phyloP scores from a whole-genome alignment of 495 filamentous ascomycete genomes.

The Penicillium crystallinum region DNA sequence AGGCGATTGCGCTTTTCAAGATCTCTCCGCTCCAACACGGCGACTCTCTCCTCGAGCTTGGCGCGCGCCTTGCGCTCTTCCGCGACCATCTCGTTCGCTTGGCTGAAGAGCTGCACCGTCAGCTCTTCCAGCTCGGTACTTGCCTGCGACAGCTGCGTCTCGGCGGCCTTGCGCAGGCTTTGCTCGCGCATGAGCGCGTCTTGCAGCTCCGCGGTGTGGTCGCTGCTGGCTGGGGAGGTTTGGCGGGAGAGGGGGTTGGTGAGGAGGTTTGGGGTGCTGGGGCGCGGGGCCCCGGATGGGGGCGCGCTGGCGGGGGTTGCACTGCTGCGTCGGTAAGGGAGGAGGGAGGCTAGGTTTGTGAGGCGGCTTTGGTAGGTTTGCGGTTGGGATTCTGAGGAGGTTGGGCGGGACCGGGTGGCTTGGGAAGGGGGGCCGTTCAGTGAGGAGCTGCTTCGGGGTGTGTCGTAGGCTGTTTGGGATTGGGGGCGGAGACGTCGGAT shows the following conservation, averaged over 20 bases:
- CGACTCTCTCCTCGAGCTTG: slow-evolving; percentile 70
- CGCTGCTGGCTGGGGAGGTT: slow-evolving; percentile 20
- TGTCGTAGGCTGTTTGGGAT: slow-evolving; percentile 29
- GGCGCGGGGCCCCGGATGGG: slow-evolving; percentile 29
- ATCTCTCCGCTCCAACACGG: slow-evolving; percentile 63
- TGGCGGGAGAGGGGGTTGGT: slow-evolving; percentile 11
- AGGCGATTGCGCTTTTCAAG: slow-evolving; percentile 64
- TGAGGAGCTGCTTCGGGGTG: slow-evolving; percentile 27
- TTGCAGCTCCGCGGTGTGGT: slow-evolving; percentile 54
- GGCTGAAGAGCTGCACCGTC: slow-evolving; percentile 77
- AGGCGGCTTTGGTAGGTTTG: slow-evolving; percentile 34
- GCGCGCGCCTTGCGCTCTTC: slow-evolving; percentile 76
- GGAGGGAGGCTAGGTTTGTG: slow-evolving; percentile 60
- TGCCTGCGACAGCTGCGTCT: slow-evolving; percentile 64
- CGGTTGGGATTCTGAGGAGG: slow-evolving; percentile 34
- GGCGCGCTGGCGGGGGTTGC: slow-evolving; percentile 19
- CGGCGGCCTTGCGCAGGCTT: slow-evolving; percentile 64
- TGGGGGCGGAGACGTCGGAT: slow-evolving; percentile 55
- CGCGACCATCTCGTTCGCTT: slow-evolving; percentile 98
- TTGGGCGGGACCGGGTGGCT: slow-evolving; percentile 19
- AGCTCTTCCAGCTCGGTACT: slow-evolving; percentile 85
- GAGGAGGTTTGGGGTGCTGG: slow-evolving; percentile 19
- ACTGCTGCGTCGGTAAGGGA: slow-evolving; percentile 54
- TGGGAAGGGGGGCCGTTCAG: slow-evolving; percentile 30
- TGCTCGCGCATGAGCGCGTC: slow-evolving; percentile 69